Base-by-base conservation (phyloP, 2,329 filamentous ascomycete species). In the Sporothrix dimorphospora region DNA sequence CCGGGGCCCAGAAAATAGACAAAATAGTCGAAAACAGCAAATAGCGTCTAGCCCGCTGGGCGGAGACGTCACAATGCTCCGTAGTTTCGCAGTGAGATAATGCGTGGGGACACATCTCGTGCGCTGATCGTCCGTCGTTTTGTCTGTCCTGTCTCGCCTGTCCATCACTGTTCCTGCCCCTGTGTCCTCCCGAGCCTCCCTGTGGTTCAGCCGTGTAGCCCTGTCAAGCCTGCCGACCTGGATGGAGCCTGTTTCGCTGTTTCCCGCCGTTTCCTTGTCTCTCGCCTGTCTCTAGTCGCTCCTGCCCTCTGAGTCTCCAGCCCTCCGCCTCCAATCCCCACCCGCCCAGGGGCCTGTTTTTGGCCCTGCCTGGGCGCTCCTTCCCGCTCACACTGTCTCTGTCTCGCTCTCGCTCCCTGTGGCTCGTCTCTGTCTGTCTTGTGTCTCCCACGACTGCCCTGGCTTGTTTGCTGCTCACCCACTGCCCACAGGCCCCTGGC, bases 321-420 rank as follows among this genome's bases (percentile, higher is more conserved):
- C n/a, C 21, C 21, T 45, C 30, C 38, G 34, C 38, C 53, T 38
- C 61, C 61, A 51, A n/a, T 71, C 34, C 24, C 61, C 70, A 67
- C 59, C 47, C 47, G 47, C 47, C 59, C 59, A 66, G 24, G 30
- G 42, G 45, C 38, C 61, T 71, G 47, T 57, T 67, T 27, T 67
- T 57, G 47, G 19, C 61, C 49, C 42, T 55, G 49, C 24, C 49
- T 34, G 38, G 19, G 19, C 70, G 61, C 70, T 71, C 61, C 61
- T 68, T 67, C 51, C 63, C 63, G 51, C 70, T 49, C 59, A 67
- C 70, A 57, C 61, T 65, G 47, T 61, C 63, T 24, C 21, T 59
- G 27, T 21, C 16, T 4, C 42, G 38, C 51, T 30, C 24, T 27
- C 47, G 16, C 12, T 55, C 9, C 8, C 24, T 71, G 9, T 49